A percentile compares a stretch with the other conserved stretches of the same genome.
These are phyloP conservation scores for Saraca asoca DNA, from an alignment of 331 rosid genomes.

Conservation along the genomic window DNA sequence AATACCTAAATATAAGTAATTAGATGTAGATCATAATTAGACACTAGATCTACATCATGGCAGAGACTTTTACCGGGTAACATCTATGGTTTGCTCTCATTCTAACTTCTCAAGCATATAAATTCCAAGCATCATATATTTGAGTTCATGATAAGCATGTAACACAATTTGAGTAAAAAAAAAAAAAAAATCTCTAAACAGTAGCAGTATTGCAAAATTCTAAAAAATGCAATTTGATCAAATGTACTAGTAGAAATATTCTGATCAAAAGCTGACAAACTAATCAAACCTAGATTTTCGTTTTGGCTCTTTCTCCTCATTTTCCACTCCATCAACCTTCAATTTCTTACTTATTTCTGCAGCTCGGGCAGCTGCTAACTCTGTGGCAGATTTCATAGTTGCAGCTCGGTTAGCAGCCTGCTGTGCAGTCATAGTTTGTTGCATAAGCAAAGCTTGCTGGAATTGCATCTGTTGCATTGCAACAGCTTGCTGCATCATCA, in stretches of 20 bases:
- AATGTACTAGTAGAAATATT: not conserved
- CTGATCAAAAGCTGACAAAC: slow-evolving; percentile 19
- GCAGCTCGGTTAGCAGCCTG: slow-evolving; percentile 97
- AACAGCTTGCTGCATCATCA: slow-evolving; percentile 99
- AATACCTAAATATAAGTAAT: not conserved
- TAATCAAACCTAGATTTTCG: slow-evolving; percentile 72
- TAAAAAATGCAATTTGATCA: slow-evolving; percentile 8
- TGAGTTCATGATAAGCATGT: slow-evolving; percentile 8
- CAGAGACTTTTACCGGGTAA: not conserved
- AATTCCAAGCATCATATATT: slow-evolving; percentile 4
- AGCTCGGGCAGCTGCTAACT: slow-evolving; percentile 97
- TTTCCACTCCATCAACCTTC: slow-evolving; percentile 68
- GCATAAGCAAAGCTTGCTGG: slow-evolving; percentile 97
- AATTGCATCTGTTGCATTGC: slow-evolving; percentile 99
- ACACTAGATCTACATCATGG: slow-evolving; percentile 2
- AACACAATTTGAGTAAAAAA: not conserved
- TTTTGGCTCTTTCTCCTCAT: slow-evolving; percentile 63
- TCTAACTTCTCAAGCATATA: not conserved
- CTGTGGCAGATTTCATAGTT: slow-evolving; percentile 94
- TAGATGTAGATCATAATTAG: no score
- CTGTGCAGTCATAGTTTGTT: slow-evolving; percentile 90
- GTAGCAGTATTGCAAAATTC: not conserved
- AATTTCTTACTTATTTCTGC: slow-evolving; percentile 93
- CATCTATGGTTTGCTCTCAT: not conserved
- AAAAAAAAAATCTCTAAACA: not conserved